Base-by-base conservation (phyloP, 2,329 filamentous ascomycete species). In the Ophiostoma sp. region DNA sequence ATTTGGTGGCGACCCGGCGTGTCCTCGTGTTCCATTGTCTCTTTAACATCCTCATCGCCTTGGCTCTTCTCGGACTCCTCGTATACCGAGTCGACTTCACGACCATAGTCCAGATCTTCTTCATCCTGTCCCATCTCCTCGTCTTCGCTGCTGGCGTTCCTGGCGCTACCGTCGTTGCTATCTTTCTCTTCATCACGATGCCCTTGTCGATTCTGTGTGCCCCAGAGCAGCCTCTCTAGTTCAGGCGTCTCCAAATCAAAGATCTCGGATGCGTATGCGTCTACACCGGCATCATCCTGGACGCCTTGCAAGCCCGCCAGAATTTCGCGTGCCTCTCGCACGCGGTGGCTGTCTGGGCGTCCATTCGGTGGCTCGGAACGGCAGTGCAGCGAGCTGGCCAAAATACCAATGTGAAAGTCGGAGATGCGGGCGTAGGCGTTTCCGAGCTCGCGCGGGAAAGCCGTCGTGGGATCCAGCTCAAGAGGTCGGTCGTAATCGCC, bases 331-430 rank as follows among this genome's bases (percentile, higher is more conserved):
- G 80, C 79, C 72, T 85, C 83, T 18, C 78, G 77, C n/a, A 82
- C 75, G 1, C 83, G 80, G 67, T 78, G 75, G 0, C 75, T 74
- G 14, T 76, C 76, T 1, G 73, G 71, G 2, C 73, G 72, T 0
- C 73, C 71, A 64, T 76, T 71, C 5, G 75, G 73, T 12, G 76
- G 75, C 11, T 78, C 74, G 18, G 81, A 75, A 42, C 80, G 79
- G 70, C 82, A 85, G 70, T 83, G 82, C n/a, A 86, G 78, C 27
- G 79, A 78, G 60, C 82, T 79, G 7, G 83, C 83, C 2, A 86
- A 77, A 27, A 85, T 75, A 65, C 83, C 80, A 11, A 86, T 79
- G 66, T 83, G 81, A 69, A 82, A 82, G 16, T 80, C 76, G n/a
- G 82, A 76, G 69, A 87, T 84, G 63, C 75, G 77, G 2, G 78